phyloP scores from a whole-genome alignment of 352 stramenopile species.

The Globisporangium cylindrosporum region DNA sequence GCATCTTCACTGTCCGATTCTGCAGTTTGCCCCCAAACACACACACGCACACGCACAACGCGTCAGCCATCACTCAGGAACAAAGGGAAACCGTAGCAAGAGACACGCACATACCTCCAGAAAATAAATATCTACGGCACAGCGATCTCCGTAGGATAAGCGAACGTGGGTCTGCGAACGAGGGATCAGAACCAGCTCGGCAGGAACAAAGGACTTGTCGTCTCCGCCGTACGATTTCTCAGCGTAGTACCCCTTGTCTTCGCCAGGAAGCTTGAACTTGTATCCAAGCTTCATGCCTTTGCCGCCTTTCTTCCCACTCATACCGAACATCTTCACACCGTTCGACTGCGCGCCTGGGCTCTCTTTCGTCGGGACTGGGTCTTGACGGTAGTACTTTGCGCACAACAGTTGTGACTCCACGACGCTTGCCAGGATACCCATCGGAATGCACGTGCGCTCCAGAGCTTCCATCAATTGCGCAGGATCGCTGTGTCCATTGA shows the following conservation, averaged over 20 bases:
- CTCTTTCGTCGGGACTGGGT: constrained; percentile 44
- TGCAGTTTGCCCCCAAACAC: constrained; percentile 16
- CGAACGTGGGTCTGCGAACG: constrained; percentile 83
- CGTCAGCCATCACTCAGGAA: background rate
- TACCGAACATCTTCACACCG: constrained; percentile 45
- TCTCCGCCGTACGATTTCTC: constrained; percentile 83
- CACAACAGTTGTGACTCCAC: constrained; percentile 84
- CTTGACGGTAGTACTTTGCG: constrained; percentile 81
- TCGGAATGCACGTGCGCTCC: constrained; percentile 79
- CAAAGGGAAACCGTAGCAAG: background rate
- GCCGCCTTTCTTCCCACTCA: constrained; percentile 67
- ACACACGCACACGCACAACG: background rate
- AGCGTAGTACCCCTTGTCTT: constrained; percentile 84
- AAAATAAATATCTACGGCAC: constrained; percentile 90
- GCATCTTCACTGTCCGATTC: constrained; percentile 85
- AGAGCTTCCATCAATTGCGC: constrained; percentile 79
- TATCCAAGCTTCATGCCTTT: constrained; percentile 88
- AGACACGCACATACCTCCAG: constrained; percentile 48
- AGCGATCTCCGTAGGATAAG: constrained; percentile 80
- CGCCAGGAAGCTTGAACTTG: constrained; percentile 83
- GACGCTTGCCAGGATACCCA: constrained; percentile 78
- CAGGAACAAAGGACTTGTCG: constrained; percentile 84
- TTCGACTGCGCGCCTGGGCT: constrained; percentile 23
- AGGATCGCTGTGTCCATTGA: constrained; percentile 79
- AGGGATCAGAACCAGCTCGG: constrained; percentile 81